Evolutionary conservation across 2,329 filamentous ascomycete species (phyloP).

Genomic region (Colletotrichum horii): DNA sequence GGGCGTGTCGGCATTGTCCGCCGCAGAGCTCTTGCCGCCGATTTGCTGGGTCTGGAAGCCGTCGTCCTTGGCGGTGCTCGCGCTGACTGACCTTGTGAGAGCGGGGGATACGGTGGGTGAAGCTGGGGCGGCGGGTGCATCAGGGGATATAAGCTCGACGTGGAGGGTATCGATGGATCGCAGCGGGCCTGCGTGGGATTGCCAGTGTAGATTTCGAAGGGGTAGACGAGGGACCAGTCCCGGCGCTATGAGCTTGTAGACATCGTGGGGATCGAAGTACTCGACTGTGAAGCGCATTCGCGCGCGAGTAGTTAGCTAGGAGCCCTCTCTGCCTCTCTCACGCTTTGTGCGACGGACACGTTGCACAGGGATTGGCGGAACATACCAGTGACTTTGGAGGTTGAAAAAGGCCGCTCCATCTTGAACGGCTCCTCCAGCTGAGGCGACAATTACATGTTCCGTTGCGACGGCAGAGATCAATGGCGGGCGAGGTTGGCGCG

Average conservation of each 20-base stretch:
- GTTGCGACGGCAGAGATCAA: neutral
- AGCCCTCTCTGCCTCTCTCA: neutral
- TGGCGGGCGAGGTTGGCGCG: neutral
- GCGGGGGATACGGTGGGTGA: slow-evolving; percentile 29
- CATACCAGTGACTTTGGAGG: slow-evolving; percentile 79
- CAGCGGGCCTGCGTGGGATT: slow-evolving; percentile 87
- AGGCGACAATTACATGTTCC: slow-evolving; percentile 9
- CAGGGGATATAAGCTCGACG: slow-evolving; percentile 79
- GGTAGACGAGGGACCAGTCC: slow-evolving; percentile 81
- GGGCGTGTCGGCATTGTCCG: slow-evolving; percentile 41
- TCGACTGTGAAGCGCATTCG: slow-evolving; percentile 67
- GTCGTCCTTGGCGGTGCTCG: slow-evolving; percentile 51
- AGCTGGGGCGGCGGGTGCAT: slow-evolving; percentile 42
- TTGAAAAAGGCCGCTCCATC: slow-evolving; percentile 73
- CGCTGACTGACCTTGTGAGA: slow-evolving; percentile 34
- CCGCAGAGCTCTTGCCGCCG: slow-evolving; percentile 40
- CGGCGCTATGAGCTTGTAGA: slow-evolving; percentile 82
- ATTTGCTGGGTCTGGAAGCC: slow-evolving; percentile 65
- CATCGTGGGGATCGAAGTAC: slow-evolving; percentile 90
- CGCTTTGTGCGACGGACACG: neutral
- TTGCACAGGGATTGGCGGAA: neutral
- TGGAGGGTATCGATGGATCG: slow-evolving; percentile 94
- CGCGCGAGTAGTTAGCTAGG: neutral
- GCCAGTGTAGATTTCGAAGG: slow-evolving; percentile 93
- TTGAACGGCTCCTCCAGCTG: slow-evolving; percentile 36